A percentile compares a stretch with the other conserved stretches of the same genome.
These are phyloP conservation scores for Hippophae gyantsensis DNA, from an alignment of 306 rosid genomes.

Conservation along the genomic window DNA sequence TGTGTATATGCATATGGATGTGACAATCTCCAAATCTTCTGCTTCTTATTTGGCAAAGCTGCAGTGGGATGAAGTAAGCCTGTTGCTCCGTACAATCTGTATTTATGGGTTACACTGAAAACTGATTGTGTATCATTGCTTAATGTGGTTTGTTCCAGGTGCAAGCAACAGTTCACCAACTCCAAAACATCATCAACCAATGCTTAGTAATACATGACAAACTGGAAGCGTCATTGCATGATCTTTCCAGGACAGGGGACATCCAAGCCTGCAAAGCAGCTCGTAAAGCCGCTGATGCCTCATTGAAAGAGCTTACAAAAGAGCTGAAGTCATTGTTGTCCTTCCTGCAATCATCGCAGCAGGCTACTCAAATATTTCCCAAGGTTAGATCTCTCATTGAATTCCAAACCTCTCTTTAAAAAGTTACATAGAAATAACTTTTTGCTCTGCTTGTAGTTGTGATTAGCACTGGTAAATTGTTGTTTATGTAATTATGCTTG, in stretches of 20 bases:
- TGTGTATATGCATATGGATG: conserved; percentile 65
- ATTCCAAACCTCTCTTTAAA: too few relatives aligned
- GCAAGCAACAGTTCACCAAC: conserved; percentile 53
- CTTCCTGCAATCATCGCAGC: conserved; percentile 70
- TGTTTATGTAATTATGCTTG: conserved; percentile 13
- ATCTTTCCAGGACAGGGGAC: conserved; percentile 87
- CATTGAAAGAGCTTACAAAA: conserved; percentile 74
- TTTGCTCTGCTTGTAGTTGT: neutral
- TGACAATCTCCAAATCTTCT: conserved; percentile 89
- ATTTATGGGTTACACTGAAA: conserved; percentile 10
- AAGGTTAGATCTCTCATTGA: conserved; percentile 41
- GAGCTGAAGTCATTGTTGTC: conserved; percentile 63
- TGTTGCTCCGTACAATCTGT: conserved; percentile 7
- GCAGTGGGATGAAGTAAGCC: conserved; percentile 92
- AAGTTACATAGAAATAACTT: neutral
- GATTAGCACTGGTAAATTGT: neutral
- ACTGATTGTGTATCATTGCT: conserved; percentile 5
- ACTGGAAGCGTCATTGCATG: conserved; percentile 76
- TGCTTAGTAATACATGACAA: conserved; percentile 64
- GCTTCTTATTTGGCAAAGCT: conserved; percentile 82
- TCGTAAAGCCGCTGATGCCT: conserved; percentile 72
- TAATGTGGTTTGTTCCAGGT: conserved; percentile 45
- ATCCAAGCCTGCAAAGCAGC: conserved; percentile 83
- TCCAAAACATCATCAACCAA: conserved; percentile 45
- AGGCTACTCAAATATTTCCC: conserved; percentile 65